phyloP scores from a whole-genome alignment of 2,329 filamentous ascomycete genomes.

The Mycocentrospora acerina region DNA sequence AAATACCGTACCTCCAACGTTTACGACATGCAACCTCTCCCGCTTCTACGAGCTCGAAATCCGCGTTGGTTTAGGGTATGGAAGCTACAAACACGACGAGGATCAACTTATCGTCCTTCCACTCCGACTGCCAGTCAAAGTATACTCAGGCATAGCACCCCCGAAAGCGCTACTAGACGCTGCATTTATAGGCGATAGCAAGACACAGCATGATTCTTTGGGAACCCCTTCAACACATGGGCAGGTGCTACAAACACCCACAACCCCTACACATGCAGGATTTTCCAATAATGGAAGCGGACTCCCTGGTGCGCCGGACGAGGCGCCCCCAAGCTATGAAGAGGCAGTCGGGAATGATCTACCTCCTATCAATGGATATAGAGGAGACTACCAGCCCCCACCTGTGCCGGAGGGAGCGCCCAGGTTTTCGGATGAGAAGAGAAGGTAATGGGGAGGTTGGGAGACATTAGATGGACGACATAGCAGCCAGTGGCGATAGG shows the following conservation, averaged over 20 bases:
- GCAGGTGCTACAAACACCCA: slow-evolving; percentile 27
- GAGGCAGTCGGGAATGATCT: slow-evolving; percentile 83
- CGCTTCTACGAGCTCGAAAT: slow-evolving; percentile 83
- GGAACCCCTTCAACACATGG: slow-evolving; percentile 16
- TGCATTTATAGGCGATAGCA: slow-evolving; percentile 44
- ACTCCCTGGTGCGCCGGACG: slow-evolving; percentile 55
- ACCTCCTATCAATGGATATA: slow-evolving; percentile 69
- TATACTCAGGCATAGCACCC: slow-evolving; percentile 86
- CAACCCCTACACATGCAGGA: slow-evolving; percentile 23
- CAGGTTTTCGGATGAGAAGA: slow-evolving; percentile 41
- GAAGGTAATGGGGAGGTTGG: slow-evolving; percentile 20
- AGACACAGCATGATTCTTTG: slow-evolving; percentile 11
- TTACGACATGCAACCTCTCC: slow-evolving; percentile 83
- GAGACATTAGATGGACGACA: not conserved
- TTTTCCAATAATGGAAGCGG: slow-evolving; percentile 17
- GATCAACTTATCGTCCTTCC: slow-evolving; percentile 79
- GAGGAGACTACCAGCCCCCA: slow-evolving; percentile 63
- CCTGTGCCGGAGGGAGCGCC: slow-evolving; percentile 40
- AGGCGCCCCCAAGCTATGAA: slow-evolving; percentile 93
- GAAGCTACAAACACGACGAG: slow-evolving; percentile 56
- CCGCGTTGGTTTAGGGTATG: slow-evolving; percentile 75
- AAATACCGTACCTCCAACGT: slow-evolving; percentile 83
- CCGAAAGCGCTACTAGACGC: slow-evolving; percentile 74
- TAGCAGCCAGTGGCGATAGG: too few relatives aligned
- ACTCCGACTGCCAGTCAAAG: slow-evolving; percentile 73